Conservation (phyloP, 1,284 basidiomycete species). For the Phenoliferia sp. region DNA sequence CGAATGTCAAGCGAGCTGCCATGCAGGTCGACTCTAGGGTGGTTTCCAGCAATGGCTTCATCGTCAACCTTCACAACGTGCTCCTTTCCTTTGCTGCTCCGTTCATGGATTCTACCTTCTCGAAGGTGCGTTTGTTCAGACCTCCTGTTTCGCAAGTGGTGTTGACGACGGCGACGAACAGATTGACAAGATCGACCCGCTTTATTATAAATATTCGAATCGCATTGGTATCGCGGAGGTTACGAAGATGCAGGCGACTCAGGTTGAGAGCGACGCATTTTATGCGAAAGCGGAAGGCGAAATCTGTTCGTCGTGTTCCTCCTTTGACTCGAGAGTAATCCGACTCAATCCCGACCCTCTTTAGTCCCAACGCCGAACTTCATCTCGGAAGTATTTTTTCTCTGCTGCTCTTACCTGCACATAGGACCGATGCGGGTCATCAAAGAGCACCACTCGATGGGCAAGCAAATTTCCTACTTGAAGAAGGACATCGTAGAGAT, state of each 20-base stretch:
- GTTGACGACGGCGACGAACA: too few species aligned
- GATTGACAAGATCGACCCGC: conserved; percentile 86
- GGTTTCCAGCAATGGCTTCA: conserved; percentile 86
- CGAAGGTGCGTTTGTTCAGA: conserved; percentile 58
- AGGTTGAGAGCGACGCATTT: conserved; percentile 74
- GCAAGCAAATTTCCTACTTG: conserved; percentile 54
- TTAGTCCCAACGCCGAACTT: conserved; percentile 63
- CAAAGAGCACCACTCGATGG: conserved; percentile 62
- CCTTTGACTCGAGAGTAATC: not conserved
- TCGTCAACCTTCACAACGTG: conserved; percentile 82
- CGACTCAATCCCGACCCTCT: not conserved
- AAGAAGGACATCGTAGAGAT: conserved; percentile 35
- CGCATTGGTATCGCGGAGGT: conserved; percentile 76
- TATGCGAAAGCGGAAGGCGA: conserved; percentile 36
- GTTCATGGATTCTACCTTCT: conserved; percentile 87
- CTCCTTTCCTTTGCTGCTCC: conserved; percentile 88
- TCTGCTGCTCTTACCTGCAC: conserved; percentile 77
- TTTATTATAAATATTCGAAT: conserved; percentile 57
- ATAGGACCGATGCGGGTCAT: conserved; percentile 78
- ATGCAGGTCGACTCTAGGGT: conserved; percentile 84
- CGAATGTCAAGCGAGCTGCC: conserved; percentile 82
- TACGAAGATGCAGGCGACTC: conserved; percentile 84
- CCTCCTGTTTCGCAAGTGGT: not conserved
- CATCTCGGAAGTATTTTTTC: conserved; percentile 91
- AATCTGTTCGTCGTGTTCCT: not conserved